Base-by-base conservation (phyloP, 2,329 filamentous ascomycete genomes). In the Corynespora cassiicola region DNA sequence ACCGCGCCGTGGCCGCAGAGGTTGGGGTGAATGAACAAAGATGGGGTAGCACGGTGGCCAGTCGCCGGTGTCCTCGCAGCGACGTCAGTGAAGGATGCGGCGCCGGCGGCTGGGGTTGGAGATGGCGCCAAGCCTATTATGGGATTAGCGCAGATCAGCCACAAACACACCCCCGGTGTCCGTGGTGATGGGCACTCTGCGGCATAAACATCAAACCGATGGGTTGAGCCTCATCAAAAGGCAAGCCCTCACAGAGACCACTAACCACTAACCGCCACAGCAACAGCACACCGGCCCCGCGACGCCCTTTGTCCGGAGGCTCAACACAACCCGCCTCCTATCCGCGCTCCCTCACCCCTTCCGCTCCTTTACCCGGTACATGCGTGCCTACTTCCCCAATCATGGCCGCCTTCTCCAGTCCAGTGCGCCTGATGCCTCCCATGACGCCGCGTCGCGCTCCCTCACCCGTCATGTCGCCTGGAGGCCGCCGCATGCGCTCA, bases 391-490 rank as follows among this genome's bases (percentile, higher is more conserved):
- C 30, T 34, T 33, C 11, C 47, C 46, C 42, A 52, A 42, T 23
- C 53, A 66, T 65, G 56, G 45, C 52, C 26, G 47, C 47, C 39
- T 47, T 66, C 26, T 50, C 56, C 16, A 62, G 58, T 32, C 58
- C 61, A 11, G 48, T 59, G 40, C 62, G 57, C 29, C 53, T 66
- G 41, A 48, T 57, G 12, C 60, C 60, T 37, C 56, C 64, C 23
- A 37, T 58, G 37, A 64, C 60, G n/a, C 61, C 62, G 11, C 54
- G 50, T 30, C 58, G 60, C 17, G 51, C 58, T 4, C 47, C 57
- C 12, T 67, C 65, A 34, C 65, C 65, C 25, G 55, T 43, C 36
- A 63, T 66, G 58, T 66, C 65, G 38, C 65, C 63, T 23, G 56
- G 50, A 7, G 47, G 48, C 26, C 47, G 64, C 31, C 52, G 53